These are phyloP conservation scores for Phytopythium kandeliae DNA, from an alignment of 352 stramenopile genomes.

Conservation along the genomic window DNA sequence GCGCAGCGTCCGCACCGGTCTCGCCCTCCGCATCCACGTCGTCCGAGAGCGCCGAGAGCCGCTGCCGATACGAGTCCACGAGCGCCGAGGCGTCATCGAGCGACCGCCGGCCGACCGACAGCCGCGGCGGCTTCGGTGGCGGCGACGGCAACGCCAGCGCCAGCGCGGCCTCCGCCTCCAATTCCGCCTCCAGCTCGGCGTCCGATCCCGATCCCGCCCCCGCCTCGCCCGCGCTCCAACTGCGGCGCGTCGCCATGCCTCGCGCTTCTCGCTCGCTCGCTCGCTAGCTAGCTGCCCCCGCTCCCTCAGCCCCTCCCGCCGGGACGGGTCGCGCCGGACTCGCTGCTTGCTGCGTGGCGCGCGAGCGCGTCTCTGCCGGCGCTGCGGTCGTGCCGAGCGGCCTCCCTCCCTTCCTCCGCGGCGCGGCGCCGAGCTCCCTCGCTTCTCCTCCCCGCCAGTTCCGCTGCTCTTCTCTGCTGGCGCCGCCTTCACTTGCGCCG, in stretches of 20 bases:
- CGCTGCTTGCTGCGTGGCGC: too few relatives aligned
- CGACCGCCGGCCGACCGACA: neutral
- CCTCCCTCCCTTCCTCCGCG: too few relatives aligned
- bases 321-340: too few relatives aligned
- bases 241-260: neutral
- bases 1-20: too few relatives aligned
- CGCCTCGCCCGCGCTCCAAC: neutral
- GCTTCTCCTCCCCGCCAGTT: neutral
- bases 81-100: neutral
- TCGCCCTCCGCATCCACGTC: neutral
- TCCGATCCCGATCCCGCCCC: too few relatives aligned
- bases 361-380: too few relatives aligned
- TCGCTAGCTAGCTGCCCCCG: too few relatives aligned
- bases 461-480: neutral
- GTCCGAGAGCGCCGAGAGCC: neutral
- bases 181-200: too few relatives aligned
- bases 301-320: too few relatives aligned
- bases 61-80: constrained; percentile 1
- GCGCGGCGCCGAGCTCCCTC: neutral
- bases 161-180: constrained; percentile 2
- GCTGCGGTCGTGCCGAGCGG: too few relatives aligned
- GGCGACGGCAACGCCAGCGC: constrained; percentile 18
- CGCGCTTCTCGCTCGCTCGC: too few relatives aligned
- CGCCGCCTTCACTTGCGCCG: neutral
- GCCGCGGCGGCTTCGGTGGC: constrained; percentile 1